Percentiles rank a stretch among this genome's conserved stretches.
These are phyloP conservation scores for Macaranga tanarius DNA, from an alignment of 441 rosid genomes.

Conservation along the genomic window DNA sequence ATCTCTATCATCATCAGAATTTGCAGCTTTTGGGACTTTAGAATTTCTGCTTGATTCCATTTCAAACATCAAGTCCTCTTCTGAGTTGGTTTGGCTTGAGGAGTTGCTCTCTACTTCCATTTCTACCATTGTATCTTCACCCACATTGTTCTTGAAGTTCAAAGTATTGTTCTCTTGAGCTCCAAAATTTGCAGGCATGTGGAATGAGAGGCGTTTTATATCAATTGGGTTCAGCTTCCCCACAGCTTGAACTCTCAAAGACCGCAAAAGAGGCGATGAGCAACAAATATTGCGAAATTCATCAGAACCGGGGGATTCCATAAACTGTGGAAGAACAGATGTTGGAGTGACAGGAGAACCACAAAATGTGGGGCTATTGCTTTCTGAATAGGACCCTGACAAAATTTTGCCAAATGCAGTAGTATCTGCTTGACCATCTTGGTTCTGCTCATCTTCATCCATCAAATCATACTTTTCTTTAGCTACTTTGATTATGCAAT, in stretches of 20 bases:
- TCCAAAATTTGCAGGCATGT: slow-evolving; percentile 43
- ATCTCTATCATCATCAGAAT: slow-evolving; percentile 25
- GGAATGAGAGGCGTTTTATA: slow-evolving; percentile 52
- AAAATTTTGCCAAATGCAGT: slow-evolving; percentile 36
- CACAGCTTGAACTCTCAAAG: slow-evolving; percentile 59
- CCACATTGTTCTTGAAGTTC: slow-evolving; percentile 18
- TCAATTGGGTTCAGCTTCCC: slow-evolving; percentile 72
- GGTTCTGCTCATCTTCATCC: slow-evolving; percentile 56
- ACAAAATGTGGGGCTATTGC: slow-evolving; percentile 34
- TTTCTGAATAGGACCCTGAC: slow-evolving; percentile 40
- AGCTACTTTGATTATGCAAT: slow-evolving; percentile 57
- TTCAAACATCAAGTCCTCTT: slow-evolving; percentile 23
- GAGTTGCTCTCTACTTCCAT: slow-evolving; percentile 17
- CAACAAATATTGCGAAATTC: slow-evolving; percentile 36
- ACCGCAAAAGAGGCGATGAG: slow-evolving; percentile 57
- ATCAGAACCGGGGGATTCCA: slow-evolving; percentile 32
- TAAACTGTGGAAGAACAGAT: slow-evolving; percentile 67
- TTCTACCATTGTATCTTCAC: slow-evolving; percentile 17
- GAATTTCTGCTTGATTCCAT: slow-evolving; percentile 19
- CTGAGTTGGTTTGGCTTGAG: slow-evolving; percentile 11
- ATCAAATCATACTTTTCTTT: slow-evolving; percentile 58
- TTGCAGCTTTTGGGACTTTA: slow-evolving; percentile 26
- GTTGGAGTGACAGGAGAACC: slow-evolving; percentile 74
- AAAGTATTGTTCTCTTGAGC: slow-evolving; percentile 25
- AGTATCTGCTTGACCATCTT: slow-evolving; percentile 23